Conservation (phyloP, 768 basidiomycete species). For the Phylloporus arenicola region DNA sequence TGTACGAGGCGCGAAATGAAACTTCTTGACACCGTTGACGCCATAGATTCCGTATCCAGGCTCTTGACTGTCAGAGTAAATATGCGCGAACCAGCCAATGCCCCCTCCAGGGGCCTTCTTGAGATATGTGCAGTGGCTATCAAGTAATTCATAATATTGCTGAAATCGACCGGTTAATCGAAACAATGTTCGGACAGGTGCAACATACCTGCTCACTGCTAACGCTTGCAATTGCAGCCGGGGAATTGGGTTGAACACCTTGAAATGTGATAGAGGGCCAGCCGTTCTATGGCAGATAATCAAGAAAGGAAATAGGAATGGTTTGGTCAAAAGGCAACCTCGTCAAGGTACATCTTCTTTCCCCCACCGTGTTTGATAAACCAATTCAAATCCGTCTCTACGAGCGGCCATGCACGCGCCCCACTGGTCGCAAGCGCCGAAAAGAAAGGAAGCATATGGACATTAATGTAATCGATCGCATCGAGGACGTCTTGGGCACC, state of each 20-base stretch:
- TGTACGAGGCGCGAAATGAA: conserved; percentile 59
- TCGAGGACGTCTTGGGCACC: conserved; percentile 52
- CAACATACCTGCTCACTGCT: conserved; percentile 53
- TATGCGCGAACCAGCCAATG: conserved; percentile 79
- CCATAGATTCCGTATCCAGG: conserved; percentile 71
- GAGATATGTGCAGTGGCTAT: conserved; percentile 56
- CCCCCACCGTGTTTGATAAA: conserved; percentile 57
- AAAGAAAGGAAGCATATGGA: conserved; percentile 72
- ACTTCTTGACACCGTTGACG: conserved; percentile 46
- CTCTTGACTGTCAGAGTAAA: conserved; percentile 61
- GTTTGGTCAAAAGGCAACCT: conserved; percentile 37
- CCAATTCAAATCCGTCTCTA: conserved; percentile 56
- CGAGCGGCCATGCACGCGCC: conserved; percentile 56
- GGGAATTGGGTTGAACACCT: conserved; percentile 62
- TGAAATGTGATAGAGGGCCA: conserved; percentile 66
- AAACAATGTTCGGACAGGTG: background rate
- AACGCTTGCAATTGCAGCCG: conserved; percentile 53
- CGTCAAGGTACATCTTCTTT: conserved; percentile 72
- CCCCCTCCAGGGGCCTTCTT: conserved; percentile 57
- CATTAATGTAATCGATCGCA: conserved; percentile 59
- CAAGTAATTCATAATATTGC: conserved; percentile 59
- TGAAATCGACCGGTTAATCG: conserved; percentile 1
- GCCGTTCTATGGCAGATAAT: conserved; percentile 49
- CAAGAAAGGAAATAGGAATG: background rate
- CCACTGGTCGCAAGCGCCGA: conserved; percentile 34